These are phyloP conservation scores for Barnettozyma californica DNA, from an alignment of 805 yeast species.

Conservation along the genomic window DNA sequence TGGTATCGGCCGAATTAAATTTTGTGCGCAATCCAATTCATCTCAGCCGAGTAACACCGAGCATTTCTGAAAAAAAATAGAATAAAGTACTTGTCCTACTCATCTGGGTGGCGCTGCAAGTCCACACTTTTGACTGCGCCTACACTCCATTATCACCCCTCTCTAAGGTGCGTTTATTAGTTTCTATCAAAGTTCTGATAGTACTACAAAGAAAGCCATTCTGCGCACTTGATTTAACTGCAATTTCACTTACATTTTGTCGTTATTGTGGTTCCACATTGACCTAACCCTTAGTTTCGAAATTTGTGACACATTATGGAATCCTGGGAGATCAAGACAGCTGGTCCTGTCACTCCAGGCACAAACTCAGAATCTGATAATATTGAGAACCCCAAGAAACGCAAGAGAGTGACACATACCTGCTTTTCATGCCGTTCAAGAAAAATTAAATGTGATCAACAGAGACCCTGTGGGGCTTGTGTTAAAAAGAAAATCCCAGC, in stretches of 20 bases:
- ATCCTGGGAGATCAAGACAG: constrained; percentile 3
- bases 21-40: neutral
- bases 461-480: constrained; percentile 23
- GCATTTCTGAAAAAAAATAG: neutral
- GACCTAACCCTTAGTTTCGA: neutral
- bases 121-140: too few relatives aligned
- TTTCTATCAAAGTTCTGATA: neutral
- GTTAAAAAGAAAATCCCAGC: constrained; percentile 19
- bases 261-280: neutral
- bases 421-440: constrained; percentile 22
- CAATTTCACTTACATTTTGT: neutral
- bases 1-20: neutral
- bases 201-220: neutral
- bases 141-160: too few relatives aligned
- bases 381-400: constrained; percentile 5
- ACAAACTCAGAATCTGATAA: neutral
- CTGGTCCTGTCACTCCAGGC: neutral
- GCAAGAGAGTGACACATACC: constrained; percentile 15
- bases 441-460: constrained; percentile 24
- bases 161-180: too few relatives aligned
- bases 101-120: neutral
- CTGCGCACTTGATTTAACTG: neutral
- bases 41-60: neutral
- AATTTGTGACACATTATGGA: neutral
- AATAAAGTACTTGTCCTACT: too few relatives aligned